A percentile compares a stretch with the other conserved stretches of the same genome.
Conservation (phyloP, 2,329 filamentous ascomycete genomes). For the Aspergillus costaricaensis region DNA sequence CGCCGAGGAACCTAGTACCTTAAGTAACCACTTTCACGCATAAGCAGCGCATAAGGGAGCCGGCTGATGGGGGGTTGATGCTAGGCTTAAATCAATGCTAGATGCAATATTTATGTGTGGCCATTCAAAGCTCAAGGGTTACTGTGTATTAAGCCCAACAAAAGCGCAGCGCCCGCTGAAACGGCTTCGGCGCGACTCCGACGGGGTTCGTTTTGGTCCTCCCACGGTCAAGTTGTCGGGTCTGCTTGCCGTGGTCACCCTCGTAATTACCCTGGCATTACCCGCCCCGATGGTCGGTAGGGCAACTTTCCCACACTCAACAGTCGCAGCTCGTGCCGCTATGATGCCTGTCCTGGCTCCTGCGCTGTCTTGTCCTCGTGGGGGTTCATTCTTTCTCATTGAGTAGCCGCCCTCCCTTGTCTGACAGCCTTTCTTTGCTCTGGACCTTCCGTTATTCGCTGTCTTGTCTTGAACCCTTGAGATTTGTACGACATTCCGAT, state of each 20-base stretch:
- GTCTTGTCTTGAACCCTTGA: slow-evolving; percentile 1
- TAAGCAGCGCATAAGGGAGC: not conserved
- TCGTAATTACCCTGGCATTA: slow-evolving; percentile 17
- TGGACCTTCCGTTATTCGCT: slow-evolving; percentile 8
- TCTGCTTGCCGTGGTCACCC: slow-evolving; percentile 12
- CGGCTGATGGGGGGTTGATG: not conserved
- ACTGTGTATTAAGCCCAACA: not conserved
- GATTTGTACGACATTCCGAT: slow-evolving; percentile 22
- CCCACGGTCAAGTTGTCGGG: slow-evolving; percentile 10
- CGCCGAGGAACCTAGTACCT: not conserved
- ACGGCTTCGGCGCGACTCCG: slow-evolving; percentile 12
- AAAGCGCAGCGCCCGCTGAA: slow-evolving; percentile 10
- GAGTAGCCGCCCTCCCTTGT: not conserved
- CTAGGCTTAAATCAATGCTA: not conserved
- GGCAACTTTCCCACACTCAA: not conserved
- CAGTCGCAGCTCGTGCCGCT: slow-evolving; percentile 15
- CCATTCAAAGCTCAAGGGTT: not conserved
- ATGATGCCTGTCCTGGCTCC: slow-evolving; percentile 10
- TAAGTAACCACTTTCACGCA: not conserved
- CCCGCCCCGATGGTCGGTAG: slow-evolving; percentile 7
- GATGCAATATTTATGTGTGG: not conserved
- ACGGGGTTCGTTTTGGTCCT: not conserved
- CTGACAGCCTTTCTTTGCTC: not conserved
- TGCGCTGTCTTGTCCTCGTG: slow-evolving; percentile 8
- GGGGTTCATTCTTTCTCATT: slow-evolving; percentile 2